phyloP scores from a whole-genome alignment of 495 filamentous ascomycete genomes.

The Xylaria castorea region DNA sequence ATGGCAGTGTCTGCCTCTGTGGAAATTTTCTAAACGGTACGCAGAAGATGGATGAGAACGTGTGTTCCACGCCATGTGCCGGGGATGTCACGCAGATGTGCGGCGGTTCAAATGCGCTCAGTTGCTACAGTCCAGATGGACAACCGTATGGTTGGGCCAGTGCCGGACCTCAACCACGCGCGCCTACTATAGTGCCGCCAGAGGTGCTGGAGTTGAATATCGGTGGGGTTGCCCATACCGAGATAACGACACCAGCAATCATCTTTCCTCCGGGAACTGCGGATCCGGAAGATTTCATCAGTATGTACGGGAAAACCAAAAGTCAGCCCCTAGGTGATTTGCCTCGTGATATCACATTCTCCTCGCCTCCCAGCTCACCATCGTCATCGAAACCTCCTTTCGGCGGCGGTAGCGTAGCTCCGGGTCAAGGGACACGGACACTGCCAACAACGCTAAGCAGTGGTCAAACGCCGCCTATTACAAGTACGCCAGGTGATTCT shows the following conservation, averaged over 20 bases:
- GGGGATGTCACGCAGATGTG: conserved; percentile 53
- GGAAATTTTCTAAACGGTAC: conserved; percentile 54
- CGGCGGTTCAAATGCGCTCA: conserved; percentile 53
- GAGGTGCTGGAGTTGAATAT: conserved; percentile 31
- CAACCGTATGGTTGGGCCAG: conserved; percentile 42
- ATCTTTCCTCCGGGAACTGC: conserved; percentile 33
- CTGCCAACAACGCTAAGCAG: conserved; percentile 11
- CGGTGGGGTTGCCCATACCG: conserved; percentile 35
- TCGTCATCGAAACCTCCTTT: conserved; percentile 25
- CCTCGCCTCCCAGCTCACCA: conserved; percentile 12
- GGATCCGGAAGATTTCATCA: conserved; percentile 30
- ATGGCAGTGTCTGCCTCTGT: conserved; percentile 70
- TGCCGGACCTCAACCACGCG: conserved; percentile 35
- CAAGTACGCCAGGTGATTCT: background rate
- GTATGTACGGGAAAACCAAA: conserved; percentile 31
- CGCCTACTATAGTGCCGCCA: conserved; percentile 33
- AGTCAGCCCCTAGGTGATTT: conserved; percentile 32
- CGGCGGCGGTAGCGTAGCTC: conserved; percentile 24
- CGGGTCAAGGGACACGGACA: conserved; percentile 24
- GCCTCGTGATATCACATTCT: conserved; percentile 29
- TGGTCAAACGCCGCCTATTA: conserved; percentile 16
- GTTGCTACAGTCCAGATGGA: conserved; percentile 48
- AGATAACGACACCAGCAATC: conserved; percentile 30
- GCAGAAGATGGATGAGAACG: conserved; percentile 48
- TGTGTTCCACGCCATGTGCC: conserved; percentile 54